A percentile compares a stretch with the other conserved stretches of the same genome.
phyloP scores from a whole-genome alignment of 306 rosid genomes.

The Ormosia semicastrata region DNA sequence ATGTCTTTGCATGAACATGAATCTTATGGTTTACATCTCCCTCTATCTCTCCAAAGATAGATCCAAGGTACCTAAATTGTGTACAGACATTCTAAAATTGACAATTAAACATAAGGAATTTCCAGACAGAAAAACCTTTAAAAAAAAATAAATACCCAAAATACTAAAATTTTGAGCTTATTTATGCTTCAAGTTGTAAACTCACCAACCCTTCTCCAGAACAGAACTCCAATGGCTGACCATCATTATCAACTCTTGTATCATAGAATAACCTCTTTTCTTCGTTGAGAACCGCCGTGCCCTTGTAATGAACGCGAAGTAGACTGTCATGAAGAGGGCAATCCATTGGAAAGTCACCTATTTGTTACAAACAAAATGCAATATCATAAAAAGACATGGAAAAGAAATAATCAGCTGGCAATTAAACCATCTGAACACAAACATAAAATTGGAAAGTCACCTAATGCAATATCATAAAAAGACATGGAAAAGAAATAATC shows the following conservation, averaged over 20 bases:
- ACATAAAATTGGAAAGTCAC: conserved; percentile 92
- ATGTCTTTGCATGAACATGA: conserved; percentile 24
- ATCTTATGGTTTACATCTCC: too few relatives aligned
- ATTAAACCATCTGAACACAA: background rate
- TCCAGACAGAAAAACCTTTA: conserved; percentile 12
- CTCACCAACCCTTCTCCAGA: conserved; percentile 99
- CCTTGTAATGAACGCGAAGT: conserved; percentile 88
- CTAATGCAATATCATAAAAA: conserved; percentile 41
- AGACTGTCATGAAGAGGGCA: conserved; percentile 99
- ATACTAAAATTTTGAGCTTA: background rate
- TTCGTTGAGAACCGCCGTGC: conserved; percentile 64
- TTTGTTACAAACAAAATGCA: conserved; percentile 32
- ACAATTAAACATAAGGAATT: background rate
- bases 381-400: conserved; percentile 20
- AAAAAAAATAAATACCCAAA: background rate
- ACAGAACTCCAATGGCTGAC: conserved; percentile 87
- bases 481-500: conserved; percentile 4
- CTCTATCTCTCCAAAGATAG: too few relatives aligned
- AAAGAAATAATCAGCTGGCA: conserved; percentile 1
- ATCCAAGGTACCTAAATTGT: too few relatives aligned
- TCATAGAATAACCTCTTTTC: conserved; percentile 73
- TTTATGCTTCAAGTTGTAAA: conserved; percentile 31
- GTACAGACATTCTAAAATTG: background rate
- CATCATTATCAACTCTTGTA: conserved; percentile 78
- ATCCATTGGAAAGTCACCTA: conserved; percentile 99